Conservation (phyloP, 495 filamentous ascomycete species). For the Aspergillus ostianus region DNA sequence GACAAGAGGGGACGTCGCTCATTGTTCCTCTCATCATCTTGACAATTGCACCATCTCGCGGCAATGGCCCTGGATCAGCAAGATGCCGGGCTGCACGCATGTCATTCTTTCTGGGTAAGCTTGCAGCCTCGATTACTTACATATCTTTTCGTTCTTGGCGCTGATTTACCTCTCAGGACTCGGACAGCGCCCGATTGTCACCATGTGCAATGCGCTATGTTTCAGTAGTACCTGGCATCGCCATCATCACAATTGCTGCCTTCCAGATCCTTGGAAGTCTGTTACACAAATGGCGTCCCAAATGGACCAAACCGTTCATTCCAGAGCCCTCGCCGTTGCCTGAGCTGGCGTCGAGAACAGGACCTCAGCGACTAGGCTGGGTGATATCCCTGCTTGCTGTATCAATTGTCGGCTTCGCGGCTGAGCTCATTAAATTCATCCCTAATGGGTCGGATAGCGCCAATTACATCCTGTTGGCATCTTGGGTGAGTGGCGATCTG, state of each 20-base stretch:
- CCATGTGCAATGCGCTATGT: constrained; percentile 48
- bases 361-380: constrained; percentile 30
- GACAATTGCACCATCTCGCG: background rate
- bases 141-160: background rate
- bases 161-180: constrained; percentile 37
- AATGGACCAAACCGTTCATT: constrained; percentile 52
- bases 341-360: constrained; percentile 26
- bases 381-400: constrained; percentile 40
- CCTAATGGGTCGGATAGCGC: constrained; percentile 24
- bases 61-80: constrained; percentile 13
- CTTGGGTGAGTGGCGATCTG: constrained; percentile 46
- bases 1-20: background rate
- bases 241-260: constrained; percentile 40
- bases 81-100: constrained; percentile 10
- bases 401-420: constrained; percentile 37
- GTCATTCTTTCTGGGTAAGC: constrained; percentile 23
- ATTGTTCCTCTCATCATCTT: background rate
- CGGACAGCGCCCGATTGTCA: constrained; percentile 46
- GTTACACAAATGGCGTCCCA: constrained; percentile 35
- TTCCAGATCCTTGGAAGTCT: constrained; percentile 30
- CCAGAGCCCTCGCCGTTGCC: constrained; percentile 34
- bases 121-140: background rate
- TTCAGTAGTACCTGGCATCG: constrained; percentile 42
- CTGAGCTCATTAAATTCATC: constrained; percentile 41
- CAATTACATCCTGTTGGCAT: constrained; percentile 32